Evolutionary conservation across 169 alveolate species (phyloP).

Genomic region (Cardiosporidium cionae): DNA sequence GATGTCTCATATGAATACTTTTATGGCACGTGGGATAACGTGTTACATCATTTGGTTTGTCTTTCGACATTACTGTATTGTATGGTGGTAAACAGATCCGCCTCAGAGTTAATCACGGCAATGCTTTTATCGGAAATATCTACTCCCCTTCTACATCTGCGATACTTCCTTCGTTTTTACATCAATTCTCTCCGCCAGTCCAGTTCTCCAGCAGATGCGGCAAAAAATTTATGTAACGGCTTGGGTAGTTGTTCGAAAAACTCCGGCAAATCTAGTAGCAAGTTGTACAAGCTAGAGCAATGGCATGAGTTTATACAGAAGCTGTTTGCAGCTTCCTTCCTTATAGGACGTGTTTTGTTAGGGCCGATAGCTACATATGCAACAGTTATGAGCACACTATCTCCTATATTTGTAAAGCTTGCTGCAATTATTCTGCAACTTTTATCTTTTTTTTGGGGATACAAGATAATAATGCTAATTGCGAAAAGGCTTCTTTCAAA

Average conservation of each 20-base stretch:
- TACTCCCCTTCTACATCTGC: conserved; percentile 39
- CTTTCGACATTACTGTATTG: neutral
- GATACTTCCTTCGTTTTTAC: conserved; percentile 14
- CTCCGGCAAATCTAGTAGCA: too few species aligned
- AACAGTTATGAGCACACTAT: neutral
- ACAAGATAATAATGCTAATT: too few species aligned
- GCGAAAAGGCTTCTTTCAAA: too few species aligned
- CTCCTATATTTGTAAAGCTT: neutral
- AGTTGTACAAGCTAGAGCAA: too few species aligned
- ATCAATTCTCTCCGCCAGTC: too few species aligned
- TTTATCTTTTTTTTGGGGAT: neutral
- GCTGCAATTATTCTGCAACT: neutral
- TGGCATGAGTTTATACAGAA: too few species aligned
- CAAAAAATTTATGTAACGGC: too few species aligned
- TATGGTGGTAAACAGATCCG: neutral
- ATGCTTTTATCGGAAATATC: conserved; percentile 17
- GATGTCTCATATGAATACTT: conserved; percentile 12
- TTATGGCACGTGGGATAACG: neutral
- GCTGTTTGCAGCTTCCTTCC: neutral
- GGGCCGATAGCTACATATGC: neutral
- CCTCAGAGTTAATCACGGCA: conserved; percentile 23
- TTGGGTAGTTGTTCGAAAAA: too few species aligned
- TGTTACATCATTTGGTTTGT: conserved; percentile 19
- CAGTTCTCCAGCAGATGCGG: too few species aligned
- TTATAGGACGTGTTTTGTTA: neutral